Percentiles rank a stretch among this genome's conserved stretches.
Evolutionary conservation across 2,329 filamentous ascomycete genomes (phyloP).

Genomic region (Cercospora sp.): DNA sequence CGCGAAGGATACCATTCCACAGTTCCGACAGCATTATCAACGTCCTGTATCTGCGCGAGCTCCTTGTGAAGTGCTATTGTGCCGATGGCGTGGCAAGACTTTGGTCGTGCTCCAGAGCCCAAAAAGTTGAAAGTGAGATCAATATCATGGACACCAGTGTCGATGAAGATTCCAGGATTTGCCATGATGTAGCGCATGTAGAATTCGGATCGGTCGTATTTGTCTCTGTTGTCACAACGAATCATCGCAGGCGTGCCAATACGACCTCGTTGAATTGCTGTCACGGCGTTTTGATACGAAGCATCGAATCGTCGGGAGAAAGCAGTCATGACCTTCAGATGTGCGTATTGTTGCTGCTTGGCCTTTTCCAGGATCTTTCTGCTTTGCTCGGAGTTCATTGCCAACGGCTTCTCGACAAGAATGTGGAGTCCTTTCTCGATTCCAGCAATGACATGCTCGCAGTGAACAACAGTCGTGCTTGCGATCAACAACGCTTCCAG

Average conservation of each 20-base stretch:
- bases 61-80: constrained; percentile 41
- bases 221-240: constrained; percentile 48
- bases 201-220: constrained; percentile 42
- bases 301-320: constrained; percentile 51
- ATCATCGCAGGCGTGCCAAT: constrained; percentile 46
- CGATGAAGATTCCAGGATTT: constrained; percentile 49
- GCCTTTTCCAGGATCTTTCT: constrained; percentile 16
- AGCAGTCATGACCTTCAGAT: constrained; percentile 46
- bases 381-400: constrained; percentile 21
- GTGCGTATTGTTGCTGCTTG: constrained; percentile 28
- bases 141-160: constrained; percentile 49
- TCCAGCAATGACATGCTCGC: constrained; percentile 57
- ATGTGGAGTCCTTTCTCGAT: constrained; percentile 57
- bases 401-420: constrained; percentile 56
- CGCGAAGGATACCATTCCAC: constrained; percentile 40
- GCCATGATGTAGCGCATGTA: constrained; percentile 45
- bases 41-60: constrained; percentile 42
- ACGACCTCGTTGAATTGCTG: constrained; percentile 39
- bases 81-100: constrained; percentile 42
- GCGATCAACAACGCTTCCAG: constrained; percentile 57
- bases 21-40: constrained; percentile 47
- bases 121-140: constrained; percentile 48
- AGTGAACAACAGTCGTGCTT: constrained; percentile 57
- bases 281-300: constrained; percentile 43
- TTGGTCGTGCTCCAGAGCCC: constrained; percentile 40